These are phyloP conservation scores for Tolypocladium tundrense DNA, from an alignment of 2,329 filamentous ascomycete species.

Conservation along the genomic window DNA sequence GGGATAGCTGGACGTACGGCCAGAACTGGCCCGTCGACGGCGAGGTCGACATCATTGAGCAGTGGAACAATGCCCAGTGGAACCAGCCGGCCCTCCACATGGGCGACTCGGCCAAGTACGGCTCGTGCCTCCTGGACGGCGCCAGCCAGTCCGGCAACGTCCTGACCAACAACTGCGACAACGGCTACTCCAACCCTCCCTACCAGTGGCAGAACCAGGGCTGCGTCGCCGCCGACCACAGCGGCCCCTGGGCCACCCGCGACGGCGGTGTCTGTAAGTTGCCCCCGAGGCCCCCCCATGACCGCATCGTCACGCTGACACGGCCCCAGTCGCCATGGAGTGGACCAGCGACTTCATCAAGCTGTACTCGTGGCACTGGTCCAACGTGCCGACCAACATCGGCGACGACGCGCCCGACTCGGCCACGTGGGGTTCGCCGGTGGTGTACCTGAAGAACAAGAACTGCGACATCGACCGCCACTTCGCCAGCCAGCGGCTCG, in stretches of 20 bases:
- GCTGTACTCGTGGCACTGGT: constrained; percentile 28
- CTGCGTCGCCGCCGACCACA: constrained; percentile 28
- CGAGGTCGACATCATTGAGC: constrained; percentile 60
- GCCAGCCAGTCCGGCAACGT: constrained; percentile 19
- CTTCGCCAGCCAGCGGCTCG: constrained; percentile 59
- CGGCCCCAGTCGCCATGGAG: constrained; percentile 25
- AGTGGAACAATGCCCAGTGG: constrained; percentile 43
- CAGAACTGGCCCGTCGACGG: constrained; percentile 49
- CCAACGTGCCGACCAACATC: constrained; percentile 22
- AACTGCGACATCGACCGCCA: constrained; percentile 53
- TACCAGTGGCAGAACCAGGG: constrained; percentile 27
- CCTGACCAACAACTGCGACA: constrained; percentile 28
- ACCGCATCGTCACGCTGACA: neutral
- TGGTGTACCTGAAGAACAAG: constrained; percentile 46
- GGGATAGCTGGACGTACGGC: constrained; percentile 35
- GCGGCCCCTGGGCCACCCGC: constrained; percentile 25
- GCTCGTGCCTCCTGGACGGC: constrained; percentile 22
- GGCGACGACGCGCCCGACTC: constrained; percentile 44
- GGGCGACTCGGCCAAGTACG: constrained; percentile 15
- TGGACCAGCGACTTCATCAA: constrained; percentile 30
- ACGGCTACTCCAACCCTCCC: constrained; percentile 20
- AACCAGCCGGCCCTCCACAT: constrained; percentile 54
- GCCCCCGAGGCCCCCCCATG: constrained; percentile 17
- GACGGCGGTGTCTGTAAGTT: constrained; percentile 30
- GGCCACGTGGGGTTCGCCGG: constrained; percentile 52